These are phyloP conservation scores for Mycena haematopus DNA, from an alignment of 768 basidiomycete genomes.

Conservation along the genomic window DNA sequence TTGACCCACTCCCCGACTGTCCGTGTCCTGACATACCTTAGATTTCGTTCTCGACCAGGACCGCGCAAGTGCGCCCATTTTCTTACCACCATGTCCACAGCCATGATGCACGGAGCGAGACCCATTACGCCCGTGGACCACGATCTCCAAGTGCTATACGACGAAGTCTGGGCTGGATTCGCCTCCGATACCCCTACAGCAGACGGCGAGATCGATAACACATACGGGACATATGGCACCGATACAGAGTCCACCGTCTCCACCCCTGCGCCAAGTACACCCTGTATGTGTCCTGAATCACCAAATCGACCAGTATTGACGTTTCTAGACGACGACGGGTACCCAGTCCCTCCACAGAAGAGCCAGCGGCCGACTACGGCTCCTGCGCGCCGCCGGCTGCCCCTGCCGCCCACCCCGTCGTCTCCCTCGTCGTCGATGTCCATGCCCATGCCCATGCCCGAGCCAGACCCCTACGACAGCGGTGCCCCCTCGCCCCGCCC, in stretches of 20 bases:
- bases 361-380: slow-evolving; percentile 2
- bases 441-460: slow-evolving; percentile 25
- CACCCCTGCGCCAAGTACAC: slow-evolving; percentile 21
- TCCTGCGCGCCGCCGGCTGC: slow-evolving; percentile 12
- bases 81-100: slow-evolving; percentile 23
- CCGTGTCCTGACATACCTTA: background rate
- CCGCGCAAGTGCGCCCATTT: slow-evolving; percentile 5
- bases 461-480: slow-evolving; percentile 26
- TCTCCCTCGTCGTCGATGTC: slow-evolving; percentile 21
- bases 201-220: slow-evolving; percentile 21
- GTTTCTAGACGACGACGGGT: slow-evolving; percentile 18
- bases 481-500: slow-evolving; percentile 26
- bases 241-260: slow-evolving; percentile 19
- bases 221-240: slow-evolving; percentile 10
- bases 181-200: slow-evolving; percentile 21
- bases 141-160: slow-evolving; percentile 32
- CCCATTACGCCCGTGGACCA: slow-evolving; percentile 27
- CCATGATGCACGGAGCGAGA: slow-evolving; percentile 19
- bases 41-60: background rate
- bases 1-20: slow-evolving; percentile 10
- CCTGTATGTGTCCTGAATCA: slow-evolving; percentile 18
- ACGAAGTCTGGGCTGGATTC: slow-evolving; percentile 32
- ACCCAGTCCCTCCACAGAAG: slow-evolving; percentile 16
- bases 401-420: slow-evolving; percentile 25
- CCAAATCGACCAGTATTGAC: slow-evolving; percentile 5